A percentile compares a stretch with the other conserved stretches of the same genome.
Conservation (phyloP, 495 filamentous ascomycete genomes). For the Hapsidospora chrysogenum region DNA sequence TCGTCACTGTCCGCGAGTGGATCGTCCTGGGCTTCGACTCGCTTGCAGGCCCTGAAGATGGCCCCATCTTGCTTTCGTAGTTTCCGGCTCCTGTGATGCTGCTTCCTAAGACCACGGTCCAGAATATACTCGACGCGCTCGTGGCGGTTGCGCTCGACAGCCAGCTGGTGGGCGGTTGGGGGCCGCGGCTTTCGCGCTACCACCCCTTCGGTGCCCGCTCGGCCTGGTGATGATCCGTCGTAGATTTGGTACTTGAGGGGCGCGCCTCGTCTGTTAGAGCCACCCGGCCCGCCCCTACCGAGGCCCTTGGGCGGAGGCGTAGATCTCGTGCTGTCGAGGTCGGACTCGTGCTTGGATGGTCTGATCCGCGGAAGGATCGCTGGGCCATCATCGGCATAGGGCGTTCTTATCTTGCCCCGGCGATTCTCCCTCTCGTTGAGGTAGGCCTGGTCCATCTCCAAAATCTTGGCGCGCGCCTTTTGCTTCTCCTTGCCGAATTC, state of each 20-base stretch:
- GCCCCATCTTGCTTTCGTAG: constrained; percentile 41
- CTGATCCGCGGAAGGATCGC: constrained; percentile 32
- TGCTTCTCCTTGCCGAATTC: constrained; percentile 77
- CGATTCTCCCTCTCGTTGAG: constrained; percentile 32
- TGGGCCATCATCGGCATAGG: constrained; percentile 39
- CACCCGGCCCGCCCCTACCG: constrained; percentile 10
- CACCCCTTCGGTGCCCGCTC: constrained; percentile 21
- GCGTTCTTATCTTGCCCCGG: constrained; percentile 9
- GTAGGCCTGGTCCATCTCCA: constrained; percentile 33
- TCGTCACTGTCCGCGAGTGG: constrained; percentile 68
- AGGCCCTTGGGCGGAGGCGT: constrained; percentile 37
- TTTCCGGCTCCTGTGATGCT: constrained; percentile 44
- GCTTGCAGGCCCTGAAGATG: constrained; percentile 49
- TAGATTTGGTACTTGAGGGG: constrained; percentile 30
- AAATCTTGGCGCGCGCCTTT: constrained; percentile 62
- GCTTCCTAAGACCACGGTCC: constrained; percentile 48
- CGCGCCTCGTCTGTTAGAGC: constrained; percentile 25
- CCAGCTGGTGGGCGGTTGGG: constrained; percentile 82
- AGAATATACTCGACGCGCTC: constrained; percentile 80
- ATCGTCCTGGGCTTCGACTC: constrained; percentile 48
- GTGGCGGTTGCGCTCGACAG: constrained; percentile 75
- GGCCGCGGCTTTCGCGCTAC: constrained; percentile 45
- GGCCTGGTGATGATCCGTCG: constrained; percentile 33
- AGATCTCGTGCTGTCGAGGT: constrained; percentile 39
- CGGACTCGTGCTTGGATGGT: constrained; percentile 39